Conservation (phyloP, 345 rosid genomes). For the Camelina neglecta region DNA sequence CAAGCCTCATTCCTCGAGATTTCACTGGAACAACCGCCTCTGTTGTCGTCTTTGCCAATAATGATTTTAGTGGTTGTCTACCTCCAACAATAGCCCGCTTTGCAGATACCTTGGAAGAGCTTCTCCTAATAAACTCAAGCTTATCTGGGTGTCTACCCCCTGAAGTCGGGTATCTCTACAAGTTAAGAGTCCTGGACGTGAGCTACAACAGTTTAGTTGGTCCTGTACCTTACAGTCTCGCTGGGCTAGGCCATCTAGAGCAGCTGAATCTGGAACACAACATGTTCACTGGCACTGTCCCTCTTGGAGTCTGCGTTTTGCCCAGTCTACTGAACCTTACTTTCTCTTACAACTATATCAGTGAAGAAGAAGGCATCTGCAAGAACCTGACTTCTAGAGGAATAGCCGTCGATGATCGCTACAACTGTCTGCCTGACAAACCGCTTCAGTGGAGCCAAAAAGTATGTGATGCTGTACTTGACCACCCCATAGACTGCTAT, state of each 20-base stretch:
- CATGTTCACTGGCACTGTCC: slow-evolving; percentile 69
- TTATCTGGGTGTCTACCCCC: slow-evolving; percentile 86
- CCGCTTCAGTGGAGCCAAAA: slow-evolving; percentile 69
- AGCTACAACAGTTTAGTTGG: slow-evolving; percentile 77
- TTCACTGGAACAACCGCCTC: slow-evolving; percentile 56
- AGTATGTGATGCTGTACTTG: slow-evolving; percentile 59
- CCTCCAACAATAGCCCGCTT: slow-evolving; percentile 71
- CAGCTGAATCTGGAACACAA: slow-evolving; percentile 71
- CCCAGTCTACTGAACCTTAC: slow-evolving; percentile 73
- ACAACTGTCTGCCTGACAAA: slow-evolving; percentile 79
- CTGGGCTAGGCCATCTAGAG: slow-evolving; percentile 79
- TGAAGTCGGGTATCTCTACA: slow-evolving; percentile 81
- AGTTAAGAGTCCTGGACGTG: slow-evolving; percentile 74
- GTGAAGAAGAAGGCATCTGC: slow-evolving; percentile 82
- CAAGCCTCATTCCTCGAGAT: slow-evolving; percentile 53
- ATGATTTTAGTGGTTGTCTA: slow-evolving; percentile 75
- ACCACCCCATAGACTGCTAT: slow-evolving; percentile 77
- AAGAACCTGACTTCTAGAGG: slow-evolving; percentile 64
- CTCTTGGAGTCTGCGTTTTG: slow-evolving; percentile 67
- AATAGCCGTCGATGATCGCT: slow-evolving; percentile 62
- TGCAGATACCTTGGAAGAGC: slow-evolving; percentile 75
- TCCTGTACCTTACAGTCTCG: slow-evolving; percentile 82
- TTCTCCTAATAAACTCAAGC: slow-evolving; percentile 70
- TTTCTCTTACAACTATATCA: slow-evolving; percentile 75
- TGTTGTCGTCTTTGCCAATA: slow-evolving; percentile 84